Base-by-base conservation (phyloP, 306 rosid genomes). In the Vachellia collinsii region DNA sequence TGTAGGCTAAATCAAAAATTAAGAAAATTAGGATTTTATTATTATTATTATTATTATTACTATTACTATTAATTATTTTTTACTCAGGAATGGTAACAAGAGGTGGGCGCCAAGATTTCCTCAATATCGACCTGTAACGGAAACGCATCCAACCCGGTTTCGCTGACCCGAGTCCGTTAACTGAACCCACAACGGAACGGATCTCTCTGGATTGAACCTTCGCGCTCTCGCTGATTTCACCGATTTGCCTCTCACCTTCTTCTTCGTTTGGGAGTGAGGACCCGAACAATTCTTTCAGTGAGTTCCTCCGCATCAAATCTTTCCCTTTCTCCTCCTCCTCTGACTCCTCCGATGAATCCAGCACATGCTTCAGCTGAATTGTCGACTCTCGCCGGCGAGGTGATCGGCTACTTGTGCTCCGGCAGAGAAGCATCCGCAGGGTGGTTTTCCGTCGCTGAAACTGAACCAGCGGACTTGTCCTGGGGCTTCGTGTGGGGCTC, bases 91-190 rank as follows among this genome's bases (percentile, higher is more conserved):
- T 93, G 16, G 91, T 66, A 53, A 84, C 88, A 1, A 95, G 92
- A 47, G 86, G 77, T 6, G 99, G 98, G 22, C 99, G 91, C 99
- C 99, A 92, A 72, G 89, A 77, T 67, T 84, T 93, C 83, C 93
- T 87, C 69, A 95, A 51, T 37, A 93, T 74, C 41, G 90, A 88
- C 86, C 84, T 88, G 74, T 82, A 85, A 44, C 99, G 97, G 10
- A 93, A 92, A 68, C 94, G 89, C 65, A 67, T 68, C 94, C 93
- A 88, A 37, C 43, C 89, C 88, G 94, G 88, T 82, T 89, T 87
- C 0, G 83, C 87, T 0, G 92, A 85, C 58, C 91, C 91, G 72
- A 86, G 76, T 17, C 88, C 83, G 14, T 23, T 3, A 43, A 43
- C 70, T 64, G 85, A 81, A 82, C 87, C 79, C 5, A 42, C n/a